phyloP scores from a whole-genome alignment of 345 rosid genomes.

The Cardamine occulta region DNA sequence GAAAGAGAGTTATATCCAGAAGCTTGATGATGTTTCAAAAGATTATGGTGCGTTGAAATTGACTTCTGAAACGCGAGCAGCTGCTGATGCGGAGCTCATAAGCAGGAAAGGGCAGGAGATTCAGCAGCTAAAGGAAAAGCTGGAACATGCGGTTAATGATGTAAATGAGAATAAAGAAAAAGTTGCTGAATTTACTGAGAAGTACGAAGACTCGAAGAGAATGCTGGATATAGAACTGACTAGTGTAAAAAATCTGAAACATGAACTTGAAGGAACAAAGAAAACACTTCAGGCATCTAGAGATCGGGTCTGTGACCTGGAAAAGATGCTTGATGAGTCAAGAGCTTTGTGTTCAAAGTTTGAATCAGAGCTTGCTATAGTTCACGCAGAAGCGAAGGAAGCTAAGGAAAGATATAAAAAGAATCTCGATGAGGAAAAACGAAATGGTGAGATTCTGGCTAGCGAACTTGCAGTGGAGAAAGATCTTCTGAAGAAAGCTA shows the following conservation, averaged over 20 bases:
- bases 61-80: slow-evolving; percentile 62
- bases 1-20: slow-evolving; percentile 55
- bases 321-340: slow-evolving; percentile 57
- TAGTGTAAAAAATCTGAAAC: slow-evolving; percentile 52
- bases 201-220: slow-evolving; percentile 61
- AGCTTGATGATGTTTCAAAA: slow-evolving; percentile 51
- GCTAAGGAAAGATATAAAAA: slow-evolving; percentile 48
- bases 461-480: slow-evolving; percentile 55
- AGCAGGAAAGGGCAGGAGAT: slow-evolving; percentile 58
- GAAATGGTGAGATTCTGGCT: slow-evolving; percentile 49
- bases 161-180: slow-evolving; percentile 45
- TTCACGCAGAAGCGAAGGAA: slow-evolving; percentile 57
- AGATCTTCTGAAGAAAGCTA: slow-evolving; percentile 59
- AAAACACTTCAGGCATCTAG: slow-evolving; percentile 57
- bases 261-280: slow-evolving; percentile 57
- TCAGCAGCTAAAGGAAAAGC: slow-evolving; percentile 55
- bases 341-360: slow-evolving; percentile 53
- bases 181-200: slow-evolving; percentile 56
- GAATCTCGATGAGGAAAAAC: slow-evolving; percentile 57
- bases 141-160: slow-evolving; percentile 50
- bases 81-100: slow-evolving; percentile 55
- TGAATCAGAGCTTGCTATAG: slow-evolving; percentile 62
- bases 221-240: slow-evolving; percentile 55
- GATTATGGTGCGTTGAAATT: slow-evolving; percentile 60
- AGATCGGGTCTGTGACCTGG: slow-evolving; percentile 63